Conservation (phyloP, 2,329 filamentous ascomycete genomes). For the Colletotrichum caudatum region DNA sequence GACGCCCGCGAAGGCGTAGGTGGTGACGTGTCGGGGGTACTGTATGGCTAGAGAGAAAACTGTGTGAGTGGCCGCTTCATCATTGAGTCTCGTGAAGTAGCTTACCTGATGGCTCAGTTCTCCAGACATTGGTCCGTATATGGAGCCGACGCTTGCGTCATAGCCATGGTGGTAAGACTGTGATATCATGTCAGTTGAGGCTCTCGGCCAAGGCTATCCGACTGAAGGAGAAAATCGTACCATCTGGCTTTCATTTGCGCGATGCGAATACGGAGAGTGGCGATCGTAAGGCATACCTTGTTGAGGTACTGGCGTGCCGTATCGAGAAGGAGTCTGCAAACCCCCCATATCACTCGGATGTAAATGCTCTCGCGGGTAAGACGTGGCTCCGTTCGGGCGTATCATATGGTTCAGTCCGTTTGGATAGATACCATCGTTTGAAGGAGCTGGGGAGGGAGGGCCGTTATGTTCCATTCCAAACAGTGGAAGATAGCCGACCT, state of each 20-base stretch:
- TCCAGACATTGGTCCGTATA: conserved; percentile 38
- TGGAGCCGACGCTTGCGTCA: conserved; percentile 26
- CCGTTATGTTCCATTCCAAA: conserved; percentile 53
- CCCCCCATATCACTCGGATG: conserved; percentile 48
- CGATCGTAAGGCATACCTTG: conserved; percentile 47
- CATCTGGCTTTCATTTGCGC: conserved; percentile 37
- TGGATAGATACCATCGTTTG: conserved; percentile 53
- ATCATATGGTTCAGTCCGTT: conserved; percentile 58
- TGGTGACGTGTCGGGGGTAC: conserved; percentile 65
- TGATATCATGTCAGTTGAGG: background rate
- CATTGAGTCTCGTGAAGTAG: background rate
- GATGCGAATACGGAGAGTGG: conserved; percentile 48
- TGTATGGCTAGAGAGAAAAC: conserved; percentile 54
- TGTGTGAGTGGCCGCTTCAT: conserved; percentile 20
- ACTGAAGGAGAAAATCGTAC: conserved; percentile 13
- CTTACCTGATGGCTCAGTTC: conserved; percentile 41
- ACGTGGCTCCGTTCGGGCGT: conserved; percentile 56
- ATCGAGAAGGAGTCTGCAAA: conserved; percentile 53
- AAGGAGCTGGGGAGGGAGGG: conserved; percentile 61
- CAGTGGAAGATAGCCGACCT: background rate
- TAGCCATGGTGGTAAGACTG: conserved; percentile 35
- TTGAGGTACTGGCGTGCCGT: conserved; percentile 54
- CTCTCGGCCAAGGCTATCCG: background rate
- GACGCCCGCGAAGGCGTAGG: conserved; percentile 56
- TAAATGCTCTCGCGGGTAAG: conserved; percentile 46